Evolutionary conservation across 331 rosid genomes (phyloP), one percentile per base, ranked within the genome.

Genomic region (Spiraea crenata): DNA sequence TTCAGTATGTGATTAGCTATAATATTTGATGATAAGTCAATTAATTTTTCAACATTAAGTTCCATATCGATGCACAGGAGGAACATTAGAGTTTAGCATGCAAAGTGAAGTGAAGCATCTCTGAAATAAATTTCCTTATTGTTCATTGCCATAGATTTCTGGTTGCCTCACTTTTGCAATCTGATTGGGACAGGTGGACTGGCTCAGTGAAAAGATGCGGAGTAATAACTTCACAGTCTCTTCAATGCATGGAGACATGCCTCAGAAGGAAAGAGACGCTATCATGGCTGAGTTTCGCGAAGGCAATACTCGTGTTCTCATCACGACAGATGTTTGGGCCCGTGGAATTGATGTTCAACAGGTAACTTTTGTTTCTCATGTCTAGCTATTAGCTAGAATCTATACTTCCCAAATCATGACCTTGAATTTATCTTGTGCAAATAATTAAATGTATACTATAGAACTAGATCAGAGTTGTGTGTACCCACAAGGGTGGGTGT

Each of bases 291-390:
- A 93, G 87, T 93, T 93, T 35, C 91, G 97, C 48, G 67, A 86
- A 72, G 99, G 97, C 57, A 81, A 88, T 67, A 93, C 99, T 55
- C 96, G 99, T 25, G 99, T 93, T 16, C 90, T 93, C 61, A 93
- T 93, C 49, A 93, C 99, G 41, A 93, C 99, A 15, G 99, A 93
- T 85, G 97, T 93, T 70, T 93, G 99, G 99, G 99, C 99, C 11
- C 88, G 99, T 56, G 99, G 99, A 31, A 86, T 93, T 82, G 99
- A 93, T 81, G 99, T 93, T 45, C 99, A 93, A 79, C 99, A 93
- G 99, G 99, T 71, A 81, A 89, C 84, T 81, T 16, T 45, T 13
- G 44, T 38, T 6, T 48, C 5, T 47, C 55, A 34, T 74, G 57
- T 41, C 9, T 42, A 5, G 12, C 51, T 42, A 65, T 47, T 14